Base-by-base conservation (phyloP, 225 moss, liverwort and hornwort genomes). In the Polytrichum formosum region DNA sequence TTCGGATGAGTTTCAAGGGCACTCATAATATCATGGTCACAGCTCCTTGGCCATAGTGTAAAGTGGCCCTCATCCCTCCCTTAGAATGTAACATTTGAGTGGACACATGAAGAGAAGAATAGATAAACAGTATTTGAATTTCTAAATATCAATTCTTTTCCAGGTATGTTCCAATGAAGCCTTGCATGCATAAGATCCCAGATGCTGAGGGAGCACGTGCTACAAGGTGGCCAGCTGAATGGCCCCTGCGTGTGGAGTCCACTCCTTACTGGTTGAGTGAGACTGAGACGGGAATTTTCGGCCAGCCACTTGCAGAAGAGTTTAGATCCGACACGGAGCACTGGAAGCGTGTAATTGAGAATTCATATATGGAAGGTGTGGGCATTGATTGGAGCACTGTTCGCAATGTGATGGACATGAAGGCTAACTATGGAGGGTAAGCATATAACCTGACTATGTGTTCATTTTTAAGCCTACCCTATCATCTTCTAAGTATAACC, bases 351-450 rank as follows among this genome's bases (percentile, higher is more conserved):
- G 74, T 84, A 67, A 63, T 82, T 46, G 77, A 82, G 58, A 85
- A 89, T 60, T 90, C 90, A 1, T 97, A 97, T 69, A 64, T 90
- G 19, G 82, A 79, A 26, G 78, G 80, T 33, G 33, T 90, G 3
- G 83, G 90, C 76, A 90, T 97, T 20, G 20, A 77, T 9, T 97
- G 96, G 96, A 71, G 28, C 58, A 28, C 68, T 64, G 66, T 97
- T 19, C 84, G 93, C 62, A 97, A 97, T 64, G 85, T 97, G 28
- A 81, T 97, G 75, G 96, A 97, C 67, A 97, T 93, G 96, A 97
- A 89, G 67, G 93, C 96, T 63, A 89, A 88, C 74, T 97, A 93
- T 78, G 96, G 96, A 87, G 96, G 96, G 95, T 92, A 78, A 25
- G 69, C 56, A 56, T 18, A 29, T 65, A 58, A 58, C n/a, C 23